Evolutionary conservation across 495 filamentous ascomycete genomes (phyloP), one percentile per base, ranked within the genome.

Genomic region (Bombardia bombarda): DNA sequence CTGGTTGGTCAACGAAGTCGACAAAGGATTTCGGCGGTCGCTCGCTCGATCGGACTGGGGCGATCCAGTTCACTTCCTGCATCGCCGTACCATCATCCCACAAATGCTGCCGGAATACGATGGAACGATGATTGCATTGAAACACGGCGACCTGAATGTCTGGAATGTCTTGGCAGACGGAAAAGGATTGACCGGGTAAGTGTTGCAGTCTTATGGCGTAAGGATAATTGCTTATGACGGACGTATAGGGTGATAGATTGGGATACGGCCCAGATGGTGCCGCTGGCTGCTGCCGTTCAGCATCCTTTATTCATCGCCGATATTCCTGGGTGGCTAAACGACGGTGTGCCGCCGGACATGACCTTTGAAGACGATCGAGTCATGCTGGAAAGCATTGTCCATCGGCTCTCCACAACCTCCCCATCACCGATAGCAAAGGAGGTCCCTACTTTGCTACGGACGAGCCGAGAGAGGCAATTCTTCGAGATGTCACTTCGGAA

Each of bases 241-340:
- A 37, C 34, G 34, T 21, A 37, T 37, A 37, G 34, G 34, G 34
- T 37, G 34, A 37, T 37, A 37, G 34, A 37, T 37, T 37, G 34
- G 34, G 34, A 37, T 37, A 37, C 34, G 34, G 34, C 34, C 34
- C 34, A 37, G 17, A 37, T 18, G 34, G 34, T 37, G 34, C 34
- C 34, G 34, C 34, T 37, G 34, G 34, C 34, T 37, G 34, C 34
- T 37, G 34, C 34, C 34, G 34, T 37, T 37, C 34, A 37, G 34
- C 34, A 37, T 37, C 34, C 34, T 37, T 37, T 37, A 37, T 37
- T 37, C 34, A 37, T 37, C 34, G 34, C 34, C 34, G 34, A 37
- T 37, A 37, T 37, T 37, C 34, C 34, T 37, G 34, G 34, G 34
- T 37, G 34, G 34, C 34, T 37, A 37, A 37, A 37, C 34, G 34